These are phyloP conservation scores for Fusarium ambrosium DNA, from an alignment of 2,329 filamentous ascomycete genomes.

Conservation along the genomic window DNA sequence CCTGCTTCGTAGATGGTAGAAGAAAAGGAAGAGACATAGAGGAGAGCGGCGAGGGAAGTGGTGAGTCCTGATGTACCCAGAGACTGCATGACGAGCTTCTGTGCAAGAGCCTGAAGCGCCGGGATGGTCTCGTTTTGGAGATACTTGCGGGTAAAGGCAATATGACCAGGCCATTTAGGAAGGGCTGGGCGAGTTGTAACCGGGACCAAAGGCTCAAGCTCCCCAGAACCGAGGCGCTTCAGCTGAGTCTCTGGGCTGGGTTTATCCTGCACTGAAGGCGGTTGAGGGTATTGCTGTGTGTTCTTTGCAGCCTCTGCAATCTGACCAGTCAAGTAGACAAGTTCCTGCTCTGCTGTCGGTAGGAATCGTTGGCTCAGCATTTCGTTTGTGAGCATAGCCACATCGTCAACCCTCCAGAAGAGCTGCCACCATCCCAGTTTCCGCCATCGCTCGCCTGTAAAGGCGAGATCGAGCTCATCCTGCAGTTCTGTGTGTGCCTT, in stretches of 20 bases:
- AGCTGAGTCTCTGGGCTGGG: constrained; percentile 9
- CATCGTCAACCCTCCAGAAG: constrained; percentile 94
- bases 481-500: constrained; percentile 86
- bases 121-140: constrained; percentile 77
- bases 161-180: constrained; percentile 79
- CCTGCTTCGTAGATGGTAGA: constrained; percentile 71
- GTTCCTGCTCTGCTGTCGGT: constrained; percentile 79
- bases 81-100: constrained; percentile 81
- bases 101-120: constrained; percentile 78
- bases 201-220: constrained; percentile 45
- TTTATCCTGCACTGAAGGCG: constrained; percentile 41
- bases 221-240: constrained; percentile 42
- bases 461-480: constrained; percentile 81
- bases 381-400: constrained; percentile 84
- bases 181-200: constrained; percentile 37
- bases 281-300: constrained; percentile 53
- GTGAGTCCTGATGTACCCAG: constrained; percentile 78
- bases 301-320: constrained; percentile 66
- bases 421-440: constrained; percentile 94
- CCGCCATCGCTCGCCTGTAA: constrained; percentile 81
- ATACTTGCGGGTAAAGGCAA: constrained; percentile 77
- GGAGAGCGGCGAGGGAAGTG: constrained; percentile 65
- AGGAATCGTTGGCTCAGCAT: constrained; percentile 85
- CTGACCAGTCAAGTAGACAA: constrained; percentile 86
- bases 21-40: constrained; percentile 69